Percentiles rank a stretch among this genome's conserved stretches.
These are phyloP conservation scores for Lipomyces orientalis DNA, from an alignment of 805 yeast species.

Conservation along the genomic window DNA sequence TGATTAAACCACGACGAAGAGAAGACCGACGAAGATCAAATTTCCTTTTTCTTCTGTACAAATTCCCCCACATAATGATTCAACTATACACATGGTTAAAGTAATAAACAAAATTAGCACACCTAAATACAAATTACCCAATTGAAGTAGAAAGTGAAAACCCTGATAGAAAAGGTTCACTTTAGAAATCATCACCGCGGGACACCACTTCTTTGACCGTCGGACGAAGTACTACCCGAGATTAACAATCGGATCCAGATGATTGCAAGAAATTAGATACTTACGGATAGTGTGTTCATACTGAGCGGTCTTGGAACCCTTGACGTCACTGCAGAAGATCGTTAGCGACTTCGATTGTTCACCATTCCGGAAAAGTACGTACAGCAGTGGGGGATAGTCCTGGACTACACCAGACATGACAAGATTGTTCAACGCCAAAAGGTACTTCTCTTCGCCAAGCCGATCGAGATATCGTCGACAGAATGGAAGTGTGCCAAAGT, in stretches of 20 bases:
- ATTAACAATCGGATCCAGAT: background rate
- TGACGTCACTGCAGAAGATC: constrained; percentile 54
- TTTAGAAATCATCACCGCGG: constrained; percentile 88
- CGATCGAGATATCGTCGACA: constrained; percentile 94
- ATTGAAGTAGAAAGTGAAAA: background rate
- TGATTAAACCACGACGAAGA: background rate
- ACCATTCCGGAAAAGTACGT: background rate
- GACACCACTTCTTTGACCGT: constrained; percentile 93
- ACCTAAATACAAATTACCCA: background rate
- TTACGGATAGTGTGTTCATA: constrained; percentile 76
- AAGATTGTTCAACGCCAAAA: constrained; percentile 80
- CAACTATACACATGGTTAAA: background rate
- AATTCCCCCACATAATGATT: background rate
- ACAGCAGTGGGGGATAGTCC: constrained; percentile 88
- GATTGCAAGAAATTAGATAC: background rate
- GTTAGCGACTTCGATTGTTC: background rate
- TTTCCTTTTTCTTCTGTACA: background rate
- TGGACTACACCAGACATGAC: constrained; percentile 86
- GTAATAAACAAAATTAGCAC: background rate
- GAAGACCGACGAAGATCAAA: background rate
- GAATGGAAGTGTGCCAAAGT: constrained; percentile 95
- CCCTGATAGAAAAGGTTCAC: background rate
- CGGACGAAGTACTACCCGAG: constrained; percentile 72
- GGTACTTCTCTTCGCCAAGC: constrained; percentile 87
- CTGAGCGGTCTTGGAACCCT: constrained; percentile 93